Evolutionary conservation across 2,329 filamentous ascomycete species (phyloP), one percentile per base, ranked within the genome.

Genomic region (Microdochium bolleyi): DNA sequence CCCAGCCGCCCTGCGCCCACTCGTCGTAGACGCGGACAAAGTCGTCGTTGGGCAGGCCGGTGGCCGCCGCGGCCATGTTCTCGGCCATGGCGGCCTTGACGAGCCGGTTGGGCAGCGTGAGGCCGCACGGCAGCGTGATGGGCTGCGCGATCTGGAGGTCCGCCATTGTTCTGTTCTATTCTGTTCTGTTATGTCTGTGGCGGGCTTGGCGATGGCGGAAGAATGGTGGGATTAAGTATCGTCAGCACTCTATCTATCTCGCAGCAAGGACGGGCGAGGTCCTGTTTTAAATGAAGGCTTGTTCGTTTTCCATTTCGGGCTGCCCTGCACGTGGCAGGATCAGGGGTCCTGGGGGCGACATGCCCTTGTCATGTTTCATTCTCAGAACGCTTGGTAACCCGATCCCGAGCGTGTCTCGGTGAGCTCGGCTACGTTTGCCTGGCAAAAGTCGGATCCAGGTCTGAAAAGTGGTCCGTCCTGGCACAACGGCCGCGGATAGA

Each of bases 1-100:
- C 78, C 75, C 76, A 80, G 16, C 70, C 72, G 2, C 76, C 77
- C 10, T 73, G 63, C 0, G 73, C 73, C 81, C 81, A 85, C 57
- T 67, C 60, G 2, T 67, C 64, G 57, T 85, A 85, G 1, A 75
- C 68, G 3, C 71, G 62, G 2, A 66, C 48, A n/a, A 79, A 67
- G 41, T 46, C 41, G 41, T 2, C 67, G 62, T 4, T 71, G 59
- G 13, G 70, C 70, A 0, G 78, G 78, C 0, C 73, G 67, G 25
- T 74, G 56, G 52, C 75, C 64, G 56, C 70, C 66, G 30, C 41
- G 3, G 69, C 66, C 62, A 75, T 64, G 7, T 57, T 57, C 57
- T 80, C 74, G 7, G 75, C 70, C 67, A 82, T 72, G 27, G 80
- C 76, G 49, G 79, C 70, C 58, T 77, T 72, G 48, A 63, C 69